Base-by-base conservation (phyloP, 331 rosid genomes). In the Dryas integrifolia region DNA sequence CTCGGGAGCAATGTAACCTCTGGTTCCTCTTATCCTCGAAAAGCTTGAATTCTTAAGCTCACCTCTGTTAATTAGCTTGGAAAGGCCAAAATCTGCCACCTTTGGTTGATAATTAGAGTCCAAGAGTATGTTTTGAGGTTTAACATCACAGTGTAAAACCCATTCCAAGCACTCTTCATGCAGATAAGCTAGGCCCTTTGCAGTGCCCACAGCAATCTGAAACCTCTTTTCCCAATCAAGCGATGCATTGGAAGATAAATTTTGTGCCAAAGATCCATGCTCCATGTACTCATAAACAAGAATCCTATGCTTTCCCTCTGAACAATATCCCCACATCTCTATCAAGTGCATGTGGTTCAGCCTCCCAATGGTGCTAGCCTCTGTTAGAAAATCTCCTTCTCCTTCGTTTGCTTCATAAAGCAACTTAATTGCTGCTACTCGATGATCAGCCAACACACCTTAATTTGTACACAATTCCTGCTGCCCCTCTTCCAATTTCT, bases 101-200 rank as follows among this genome's bases (percentile, higher is more conserved):
- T 89, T 89, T 45, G 95, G 88, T 3, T 73, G 69, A 12, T 75
- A 86, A 2, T 69, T 59, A 1, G 87, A 70, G 64, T 83, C 87
- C 1, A 89, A 53, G 6, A 89, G 85, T 75, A 86, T 89, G 44
- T 89, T 89, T 9, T 86, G 88, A 63, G 89, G 92, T 82, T 89
- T 89, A 44, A 89, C 92, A 43, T 89, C 95, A 30, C 92, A 86
- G 45, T 86, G 95, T 6, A 89, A 64, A 64, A 89, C 78, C 95
- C 95, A 89, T 69, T 89, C 95, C 58, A 83, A 81, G 60, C 95
- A 89, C 61, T 89, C 91, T 72, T 89, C 95, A 3, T 89, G 95
- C 67, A 89, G 70, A 70, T 89, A 89, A 72, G 95, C 84, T 4
- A 89, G 69, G 8, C 91, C 91, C 76, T 68, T 86, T 0, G 95